These are phyloP conservation scores for Cercospora sojina DNA, from an alignment of 2,329 filamentous ascomycete genomes.

Conservation along the genomic window DNA sequence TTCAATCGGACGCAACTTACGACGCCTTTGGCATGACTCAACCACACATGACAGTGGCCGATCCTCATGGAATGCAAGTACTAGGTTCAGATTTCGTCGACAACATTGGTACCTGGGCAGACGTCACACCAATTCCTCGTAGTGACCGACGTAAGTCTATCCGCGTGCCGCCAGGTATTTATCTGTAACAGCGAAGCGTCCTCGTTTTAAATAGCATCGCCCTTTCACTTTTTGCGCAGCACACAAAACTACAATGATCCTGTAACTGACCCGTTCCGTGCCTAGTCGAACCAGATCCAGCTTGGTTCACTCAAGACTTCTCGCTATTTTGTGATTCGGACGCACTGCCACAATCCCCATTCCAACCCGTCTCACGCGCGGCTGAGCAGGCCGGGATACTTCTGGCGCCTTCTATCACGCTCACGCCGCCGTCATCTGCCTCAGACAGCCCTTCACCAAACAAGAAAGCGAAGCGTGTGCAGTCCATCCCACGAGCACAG, in stretches of 20 bases:
- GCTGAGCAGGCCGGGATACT: neutral
- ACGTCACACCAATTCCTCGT: neutral
- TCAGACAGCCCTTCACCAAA: neutral
- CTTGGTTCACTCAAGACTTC: slow-evolving; percentile 2
- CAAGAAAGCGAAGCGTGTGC: neutral
- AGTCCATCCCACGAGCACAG: neutral
- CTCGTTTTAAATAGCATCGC: neutral
- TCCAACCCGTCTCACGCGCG: neutral
- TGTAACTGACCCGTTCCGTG: neutral
- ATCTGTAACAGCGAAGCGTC: neutral
- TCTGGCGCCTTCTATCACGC: neutral
- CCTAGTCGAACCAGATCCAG: neutral
- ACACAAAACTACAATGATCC: neutral
- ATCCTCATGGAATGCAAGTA: neutral
- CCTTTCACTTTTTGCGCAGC: neutral
- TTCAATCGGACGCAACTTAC: neutral
- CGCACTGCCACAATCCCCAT: neutral
- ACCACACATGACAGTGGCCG: neutral
- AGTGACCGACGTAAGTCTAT: neutral
- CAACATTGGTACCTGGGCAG: neutral
- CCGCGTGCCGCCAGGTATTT: neutral
- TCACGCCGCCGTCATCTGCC: neutral
- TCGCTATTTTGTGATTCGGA: neutral
- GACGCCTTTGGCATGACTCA: neutral
- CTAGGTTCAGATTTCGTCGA: neutral